A percentile compares a stretch with the other conserved stretches of the same genome.
Evolutionary conservation across 108 stramenopile genomes (phyloP).

Genomic region (Cylindrotheca fusiformis): DNA sequence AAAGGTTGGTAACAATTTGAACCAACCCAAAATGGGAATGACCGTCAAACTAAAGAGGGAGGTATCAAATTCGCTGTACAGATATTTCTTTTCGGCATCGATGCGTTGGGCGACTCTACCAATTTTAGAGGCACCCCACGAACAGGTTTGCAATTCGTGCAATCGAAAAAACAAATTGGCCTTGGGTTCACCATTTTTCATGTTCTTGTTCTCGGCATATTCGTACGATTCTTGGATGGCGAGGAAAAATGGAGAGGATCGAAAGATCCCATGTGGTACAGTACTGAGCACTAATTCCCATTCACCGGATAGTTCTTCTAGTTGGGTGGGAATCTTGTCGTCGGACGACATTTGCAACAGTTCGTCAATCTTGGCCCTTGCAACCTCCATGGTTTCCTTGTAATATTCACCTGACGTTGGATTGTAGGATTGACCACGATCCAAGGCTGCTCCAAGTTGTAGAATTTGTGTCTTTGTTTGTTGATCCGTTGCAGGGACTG

Average conservation of each 20-base stretch:
- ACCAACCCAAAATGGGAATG: slow-evolving; percentile 91
- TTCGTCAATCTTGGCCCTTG: slow-evolving; percentile 52
- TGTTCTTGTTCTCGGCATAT: slow-evolving; percentile 63
- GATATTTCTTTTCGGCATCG: slow-evolving; percentile 46
- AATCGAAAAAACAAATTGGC: slow-evolving; percentile 90
- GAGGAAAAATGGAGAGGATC: slow-evolving; percentile 81
- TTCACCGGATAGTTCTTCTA: slow-evolving; percentile 68
- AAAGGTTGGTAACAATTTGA: slow-evolving; percentile 87
- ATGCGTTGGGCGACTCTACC: slow-evolving; percentile 88
- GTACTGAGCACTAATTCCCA: slow-evolving; percentile 86
- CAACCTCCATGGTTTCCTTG: slow-evolving; percentile 58
- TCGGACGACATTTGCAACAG: slow-evolving; percentile 44
- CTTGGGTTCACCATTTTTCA: slow-evolving; percentile 45
- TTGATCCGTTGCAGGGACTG: background rate
- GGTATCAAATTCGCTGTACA: slow-evolving; percentile 84
- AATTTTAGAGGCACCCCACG: slow-evolving; percentile 85
- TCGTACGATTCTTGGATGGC: slow-evolving; percentile 87
- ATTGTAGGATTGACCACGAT: slow-evolving; percentile 88
- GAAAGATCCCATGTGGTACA: slow-evolving; percentile 86
- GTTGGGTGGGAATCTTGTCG: slow-evolving; percentile 40
- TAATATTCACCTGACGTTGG: slow-evolving; percentile 85
- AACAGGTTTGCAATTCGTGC: slow-evolving; percentile 92
- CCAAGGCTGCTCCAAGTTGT: slow-evolving; percentile 82
- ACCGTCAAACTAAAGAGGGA: slow-evolving; percentile 80
- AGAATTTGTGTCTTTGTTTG: slow-evolving; percentile 65